Evolutionary conservation across 768 basidiomycete genomes (phyloP), one percentile per base, ranked within the genome.

Genomic region (Steccherinum ochraceum): DNA sequence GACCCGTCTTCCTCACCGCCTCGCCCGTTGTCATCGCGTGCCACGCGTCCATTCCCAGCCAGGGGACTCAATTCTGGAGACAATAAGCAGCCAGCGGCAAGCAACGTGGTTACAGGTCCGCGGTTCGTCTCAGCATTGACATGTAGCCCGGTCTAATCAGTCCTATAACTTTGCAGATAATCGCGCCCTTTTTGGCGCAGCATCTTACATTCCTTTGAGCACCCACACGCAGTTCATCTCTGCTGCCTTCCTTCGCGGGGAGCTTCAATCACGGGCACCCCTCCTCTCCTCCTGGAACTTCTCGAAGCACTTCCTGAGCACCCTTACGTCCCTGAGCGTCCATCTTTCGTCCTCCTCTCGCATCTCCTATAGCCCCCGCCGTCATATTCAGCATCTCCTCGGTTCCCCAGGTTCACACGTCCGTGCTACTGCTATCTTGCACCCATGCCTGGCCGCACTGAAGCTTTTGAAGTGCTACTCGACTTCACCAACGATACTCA

Each of bases 401-500:
- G 48, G 47, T 43, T 43, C 50, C 24, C 52, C 48, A 40, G 53
- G 49, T 39, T 45, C 51, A 49, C 46, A 44, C 44, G 43, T 48
- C 50, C 45, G 24, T 51, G 56, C 53, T 50, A 49, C 52, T 49
- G 26, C 51, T 54, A 43, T 49, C 52, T 35, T 24, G 35, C 39
- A 18, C 50, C 42, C 57, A 86, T 86, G 84, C 84, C 84, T 52
- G 76, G 74, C 24, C 68, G 73, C 57, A 71, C 79, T 12, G 75
- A 82, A 64, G 64, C 61, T 53, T 85, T 83, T 68, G 84, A 84
- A 60, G 75, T 86, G 62, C 71, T 79, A 49, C 78, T 86, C 63
- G 80, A 82, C 62, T 76, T 87, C 64, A 77, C 76, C 46, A 87
- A 86, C 64, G 84, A 86, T 58, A 84, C 81, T 13, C 77, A 72